A percentile compares a stretch with the other conserved stretches of the same genome.
Evolutionary conservation across 106 monocot species (phyloP).

Genomic region (Narthecium ossifragum): DNA sequence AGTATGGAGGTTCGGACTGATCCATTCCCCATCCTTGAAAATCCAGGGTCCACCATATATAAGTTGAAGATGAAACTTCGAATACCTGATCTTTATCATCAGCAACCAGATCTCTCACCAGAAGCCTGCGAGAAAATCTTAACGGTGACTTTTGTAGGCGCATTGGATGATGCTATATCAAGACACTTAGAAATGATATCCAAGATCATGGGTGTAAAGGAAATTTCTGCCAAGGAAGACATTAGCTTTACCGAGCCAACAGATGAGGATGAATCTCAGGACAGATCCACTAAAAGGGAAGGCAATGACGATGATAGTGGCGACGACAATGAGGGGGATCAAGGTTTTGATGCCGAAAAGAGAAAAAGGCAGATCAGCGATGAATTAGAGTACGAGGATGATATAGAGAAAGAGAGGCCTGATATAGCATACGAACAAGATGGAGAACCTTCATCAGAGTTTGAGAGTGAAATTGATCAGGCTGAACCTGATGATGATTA

Average conservation of each 20-base stretch:
- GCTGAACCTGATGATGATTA: conserved; percentile 25
- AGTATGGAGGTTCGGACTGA: conserved; percentile 63
- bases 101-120: conserved; percentile 36
- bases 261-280: conserved; percentile 28
- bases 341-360: conserved; percentile 80
- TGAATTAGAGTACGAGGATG: conserved; percentile 97
- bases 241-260: conserved; percentile 8
- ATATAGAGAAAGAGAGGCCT: conserved; percentile 24
- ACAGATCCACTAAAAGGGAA: not conserved
- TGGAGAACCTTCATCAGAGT: conserved; percentile 29
- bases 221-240: conserved; percentile 18
- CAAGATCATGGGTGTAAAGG: conserved; percentile 49
- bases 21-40: conserved; percentile 40
- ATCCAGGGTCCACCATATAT: conserved; percentile 38
- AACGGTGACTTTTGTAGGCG: conserved; percentile 34
- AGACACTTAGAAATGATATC: conserved; percentile 50
- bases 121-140: conserved; percentile 30
- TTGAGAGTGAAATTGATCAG: conserved; percentile 52
- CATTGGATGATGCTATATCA: conserved; percentile 61
- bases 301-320: conserved; percentile 22
- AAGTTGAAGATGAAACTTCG: conserved; percentile 76
- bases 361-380: conserved; percentile 62
- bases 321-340: conserved; percentile 39
- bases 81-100: conserved; percentile 51
- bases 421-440: conserved; percentile 24